A percentile compares a stretch with the other conserved stretches of the same genome.
Conservation (phyloP, 2,329 filamentous ascomycete species). For the Alternaria brassicae region DNA sequence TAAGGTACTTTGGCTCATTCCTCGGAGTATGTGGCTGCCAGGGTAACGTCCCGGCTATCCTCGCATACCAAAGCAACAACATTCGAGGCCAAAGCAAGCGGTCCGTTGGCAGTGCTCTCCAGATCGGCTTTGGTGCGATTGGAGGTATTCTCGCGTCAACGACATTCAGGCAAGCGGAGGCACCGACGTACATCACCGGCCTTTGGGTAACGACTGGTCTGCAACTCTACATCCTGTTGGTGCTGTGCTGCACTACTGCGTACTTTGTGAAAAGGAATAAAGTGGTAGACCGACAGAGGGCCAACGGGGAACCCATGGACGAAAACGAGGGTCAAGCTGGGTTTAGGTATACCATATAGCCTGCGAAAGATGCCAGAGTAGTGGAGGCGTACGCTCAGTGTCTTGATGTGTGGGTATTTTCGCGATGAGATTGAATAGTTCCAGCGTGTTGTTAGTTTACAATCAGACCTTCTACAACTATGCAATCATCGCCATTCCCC, state of each 20-base stretch:
- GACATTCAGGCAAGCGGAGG: conserved; percentile 30
- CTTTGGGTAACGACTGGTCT: conserved; percentile 29
- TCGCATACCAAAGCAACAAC: conserved; percentile 40
- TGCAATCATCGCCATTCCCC: neutral
- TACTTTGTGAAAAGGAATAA: conserved; percentile 28
- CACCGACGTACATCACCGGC: conserved; percentile 29
- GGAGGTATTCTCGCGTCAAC: conserved; percentile 35
- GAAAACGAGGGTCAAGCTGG: conserved; percentile 29
- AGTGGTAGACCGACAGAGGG: conserved; percentile 17
- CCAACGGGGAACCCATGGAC: conserved; percentile 21
- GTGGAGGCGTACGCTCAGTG: neutral
- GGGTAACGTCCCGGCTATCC: conserved; percentile 30
- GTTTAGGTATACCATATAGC: conserved; percentile 25
- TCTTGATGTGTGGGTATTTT: neutral
- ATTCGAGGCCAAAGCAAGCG: conserved; percentile 32
- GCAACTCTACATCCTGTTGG: conserved; percentile 27
- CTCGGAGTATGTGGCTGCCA: conserved; percentile 31
- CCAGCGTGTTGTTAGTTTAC: neutral
- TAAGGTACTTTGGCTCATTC: conserved; percentile 38
- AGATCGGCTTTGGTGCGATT: conserved; percentile 37
- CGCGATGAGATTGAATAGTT: neutral
- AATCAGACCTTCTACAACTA: neutral
- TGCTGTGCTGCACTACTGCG: conserved; percentile 17
- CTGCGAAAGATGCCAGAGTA: neutral
- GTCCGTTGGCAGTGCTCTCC: conserved; percentile 27